Conservation (phyloP, 768 basidiomycete species). For the Lactifluus subvellereus region DNA sequence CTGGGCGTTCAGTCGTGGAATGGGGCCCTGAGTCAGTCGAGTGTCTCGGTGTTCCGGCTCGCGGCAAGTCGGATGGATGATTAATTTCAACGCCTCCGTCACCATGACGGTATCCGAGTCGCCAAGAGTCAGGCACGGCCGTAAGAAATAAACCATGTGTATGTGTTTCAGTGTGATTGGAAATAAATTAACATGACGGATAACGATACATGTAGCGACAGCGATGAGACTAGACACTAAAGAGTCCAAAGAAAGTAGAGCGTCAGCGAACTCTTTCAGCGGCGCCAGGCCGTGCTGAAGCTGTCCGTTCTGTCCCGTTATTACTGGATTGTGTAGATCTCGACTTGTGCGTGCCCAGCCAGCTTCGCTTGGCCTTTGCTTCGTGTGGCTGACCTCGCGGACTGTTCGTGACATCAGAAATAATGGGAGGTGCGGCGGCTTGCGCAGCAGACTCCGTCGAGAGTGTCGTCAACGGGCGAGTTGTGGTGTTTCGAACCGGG, state of each 20-base stretch:
- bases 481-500: slow-evolving; percentile 50
- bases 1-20: not conserved
- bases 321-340: slow-evolving; percentile 9
- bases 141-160: not conserved
- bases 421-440: slow-evolving; percentile 32
- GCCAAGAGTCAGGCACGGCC: not conserved
- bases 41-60: not conserved
- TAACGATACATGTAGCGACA: slow-evolving; percentile 16
- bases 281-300: slow-evolving; percentile 13
- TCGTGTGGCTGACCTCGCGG: slow-evolving; percentile 31
- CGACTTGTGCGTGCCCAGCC: slow-evolving; percentile 15
- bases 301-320: slow-evolving; percentile 3
- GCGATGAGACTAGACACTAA: not conserved
- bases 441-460: slow-evolving; percentile 47
- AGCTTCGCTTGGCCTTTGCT: slow-evolving; percentile 15
- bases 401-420: slow-evolving; percentile 64
- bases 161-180: slow-evolving; percentile 4
- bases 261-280: slow-evolving; percentile 12
- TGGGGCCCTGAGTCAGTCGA: not conserved
- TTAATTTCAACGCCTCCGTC: not conserved
- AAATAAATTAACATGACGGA: slow-evolving; percentile 19
- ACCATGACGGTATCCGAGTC: not conserved
- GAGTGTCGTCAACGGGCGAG: slow-evolving; percentile 35
- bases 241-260: not conserved
- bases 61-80: too few relatives aligned